phyloP scores from a whole-genome alignment of 139 green algal genomes.

The Chlorella sp. region DNA sequence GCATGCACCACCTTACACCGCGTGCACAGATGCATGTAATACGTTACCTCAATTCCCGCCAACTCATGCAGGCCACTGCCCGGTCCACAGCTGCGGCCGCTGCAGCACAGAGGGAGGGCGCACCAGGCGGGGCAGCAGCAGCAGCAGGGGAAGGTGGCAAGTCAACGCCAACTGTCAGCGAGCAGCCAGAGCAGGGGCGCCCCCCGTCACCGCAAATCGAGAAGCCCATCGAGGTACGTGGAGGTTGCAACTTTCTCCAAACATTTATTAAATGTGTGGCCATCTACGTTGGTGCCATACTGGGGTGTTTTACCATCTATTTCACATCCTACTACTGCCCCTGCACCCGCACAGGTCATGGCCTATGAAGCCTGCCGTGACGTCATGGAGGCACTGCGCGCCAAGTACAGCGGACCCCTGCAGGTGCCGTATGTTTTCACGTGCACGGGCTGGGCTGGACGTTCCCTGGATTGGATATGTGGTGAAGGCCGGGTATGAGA shows the following conservation, averaged over 20 bases:
- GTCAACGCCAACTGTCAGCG: neutral
- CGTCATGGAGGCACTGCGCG: constrained; percentile 78
- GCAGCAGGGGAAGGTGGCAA: neutral
- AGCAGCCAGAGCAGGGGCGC: neutral
- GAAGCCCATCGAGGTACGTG: constrained; percentile 62
- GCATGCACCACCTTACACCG: neutral
- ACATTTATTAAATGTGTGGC: too few species aligned
- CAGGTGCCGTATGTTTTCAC: neutral
- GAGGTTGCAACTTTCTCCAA: neutral
- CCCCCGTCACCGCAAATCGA: constrained; percentile 44
- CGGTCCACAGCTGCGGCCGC: neutral
- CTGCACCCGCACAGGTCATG: constrained; percentile 18
- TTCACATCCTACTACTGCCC: too few species aligned
- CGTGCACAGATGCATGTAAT: neutral
- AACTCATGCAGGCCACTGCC: neutral
- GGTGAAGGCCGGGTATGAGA: neutral
- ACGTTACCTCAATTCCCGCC: neutral
- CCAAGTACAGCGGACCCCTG: constrained; percentile 50
- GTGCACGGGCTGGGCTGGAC: neutral
- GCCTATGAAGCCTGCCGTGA: constrained; percentile 61
- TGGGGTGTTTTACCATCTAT: too few species aligned
- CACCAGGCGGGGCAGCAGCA: neutral
- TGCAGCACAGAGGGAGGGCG: neutral
- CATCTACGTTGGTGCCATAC: too few species aligned
- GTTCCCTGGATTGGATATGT: neutral